Evolutionary conservation across 805 yeast species (phyloP).

Genomic region (Ogataea populi-albae): DNA sequence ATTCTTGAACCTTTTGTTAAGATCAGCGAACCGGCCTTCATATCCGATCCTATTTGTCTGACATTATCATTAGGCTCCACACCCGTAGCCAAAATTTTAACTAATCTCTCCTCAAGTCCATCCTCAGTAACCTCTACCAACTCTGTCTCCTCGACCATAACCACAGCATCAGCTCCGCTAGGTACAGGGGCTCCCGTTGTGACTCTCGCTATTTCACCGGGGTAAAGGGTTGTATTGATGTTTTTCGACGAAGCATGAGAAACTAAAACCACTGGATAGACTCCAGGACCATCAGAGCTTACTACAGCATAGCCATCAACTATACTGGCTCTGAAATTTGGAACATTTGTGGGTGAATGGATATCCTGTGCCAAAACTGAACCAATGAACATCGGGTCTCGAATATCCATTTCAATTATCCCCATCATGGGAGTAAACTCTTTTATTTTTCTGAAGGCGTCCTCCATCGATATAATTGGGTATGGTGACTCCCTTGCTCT

Average conservation of each 20-base stretch:
- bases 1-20: constrained; percentile 36
- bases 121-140: constrained; percentile 34
- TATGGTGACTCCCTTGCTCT: constrained; percentile 49
- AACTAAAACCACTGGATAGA: constrained; percentile 37
- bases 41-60: constrained; percentile 47
- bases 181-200: constrained; percentile 61
- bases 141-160: constrained; percentile 52
- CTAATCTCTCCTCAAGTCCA: constrained; percentile 41
- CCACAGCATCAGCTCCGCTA: constrained; percentile 50
- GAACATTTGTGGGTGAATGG: constrained; percentile 38
- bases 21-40: constrained; percentile 37
- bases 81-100: constrained; percentile 38
- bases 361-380: constrained; percentile 43
- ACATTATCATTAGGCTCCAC: constrained; percentile 44
- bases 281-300: constrained; percentile 44
- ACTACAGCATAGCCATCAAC: constrained; percentile 56
- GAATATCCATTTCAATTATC: constrained; percentile 23
- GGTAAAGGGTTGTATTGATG: constrained; percentile 11
- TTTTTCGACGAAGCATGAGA: constrained; percentile 41
- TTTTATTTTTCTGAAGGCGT: constrained; percentile 37
- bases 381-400: constrained; percentile 33
- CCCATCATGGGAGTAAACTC: constrained; percentile 33
- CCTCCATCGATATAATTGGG: constrained; percentile 42
- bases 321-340: constrained; percentile 51
- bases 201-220: constrained; percentile 42